These are phyloP conservation scores for Albatrellus sp. DNA, from an alignment of 1,284 basidiomycete species.

Conservation along the genomic window DNA sequence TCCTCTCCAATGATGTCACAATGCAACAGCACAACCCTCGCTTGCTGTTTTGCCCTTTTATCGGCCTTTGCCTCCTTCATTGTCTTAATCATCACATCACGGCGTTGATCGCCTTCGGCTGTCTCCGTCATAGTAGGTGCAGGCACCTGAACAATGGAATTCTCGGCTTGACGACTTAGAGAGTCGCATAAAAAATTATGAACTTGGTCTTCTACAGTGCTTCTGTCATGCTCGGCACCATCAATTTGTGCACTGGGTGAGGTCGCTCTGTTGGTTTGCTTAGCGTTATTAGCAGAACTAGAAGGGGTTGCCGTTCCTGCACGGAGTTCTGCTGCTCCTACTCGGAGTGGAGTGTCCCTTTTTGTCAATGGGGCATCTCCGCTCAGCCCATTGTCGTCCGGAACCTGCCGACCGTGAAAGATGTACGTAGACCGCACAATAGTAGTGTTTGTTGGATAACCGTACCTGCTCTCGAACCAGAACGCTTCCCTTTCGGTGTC, in stretches of 20 bases:
- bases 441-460: neutral
- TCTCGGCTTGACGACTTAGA: neutral
- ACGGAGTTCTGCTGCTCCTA: neutral
- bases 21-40: constrained; percentile 48
- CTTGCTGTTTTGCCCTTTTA: constrained; percentile 22
- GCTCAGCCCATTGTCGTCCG: neutral
- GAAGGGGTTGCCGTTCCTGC: neutral
- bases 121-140: neutral
- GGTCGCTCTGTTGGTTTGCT: no score
- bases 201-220: neutral
- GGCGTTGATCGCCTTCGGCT: neutral
- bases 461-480: constrained; percentile 52
- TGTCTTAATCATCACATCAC: neutral
- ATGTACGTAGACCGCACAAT: neutral
- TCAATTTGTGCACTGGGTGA: no score
- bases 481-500: constrained; percentile 81
- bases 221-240: neutral
- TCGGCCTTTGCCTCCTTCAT: neutral
- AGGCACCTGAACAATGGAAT: neutral
- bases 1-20: constrained; percentile 75
- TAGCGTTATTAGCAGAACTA: neutral
- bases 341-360: neutral
- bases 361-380: neutral
- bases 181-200: neutral
- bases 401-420: neutral